Evolutionary conservation across 768 basidiomycete genomes (phyloP), one percentile per base, ranked within the genome.

Genomic region (Exsudoporus frostii): DNA sequence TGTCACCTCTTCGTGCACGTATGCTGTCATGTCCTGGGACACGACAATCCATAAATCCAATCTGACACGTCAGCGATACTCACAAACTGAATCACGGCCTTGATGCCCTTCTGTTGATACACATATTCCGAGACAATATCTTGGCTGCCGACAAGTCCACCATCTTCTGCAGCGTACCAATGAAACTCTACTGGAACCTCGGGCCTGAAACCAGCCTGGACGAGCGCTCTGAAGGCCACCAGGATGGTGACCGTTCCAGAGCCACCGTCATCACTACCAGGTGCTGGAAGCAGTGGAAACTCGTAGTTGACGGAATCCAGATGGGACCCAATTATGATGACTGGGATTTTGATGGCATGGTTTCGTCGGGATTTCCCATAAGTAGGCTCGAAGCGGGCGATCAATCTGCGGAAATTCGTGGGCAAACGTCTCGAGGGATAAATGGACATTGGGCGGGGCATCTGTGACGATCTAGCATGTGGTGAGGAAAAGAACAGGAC

Each of bases 81-180:
- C 46, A 76, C 77, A 22, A 78, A 60, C 50, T 79, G 67, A 60
- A 77, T 72, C 74, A 82, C 80, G 0, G 77, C 82, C 39, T 75
- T 74, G 25, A 83, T 75, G n/a, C 72, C 67, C 43, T 71, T 68
- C 5, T 74, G 75, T 11, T 71, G 57, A 42, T 66, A 73, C 60
- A 78, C 77, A 67, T 84, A 83, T 30, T 63, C 66, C 25, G 73
- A 71, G 3, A 78, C 81, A 50, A 84, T 73, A 6, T 80, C 81
- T 56, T 81, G 79, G 27, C 77, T 45, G 11, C 48, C 49, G 14
- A 63, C 47, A 27, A 56, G 45, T 30, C 61, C 54, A 45, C 55
- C 67, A 45, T 69, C 88, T 75, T 90, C 88, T 39, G 84, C 88
- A 46, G 88, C 85, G 65, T 90, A 92, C 90, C 88, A 90, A 58